phyloP scores from a whole-genome alignment of 2,329 filamentous ascomycete genomes.

The Nannizziopsis arthrosporioides region DNA sequence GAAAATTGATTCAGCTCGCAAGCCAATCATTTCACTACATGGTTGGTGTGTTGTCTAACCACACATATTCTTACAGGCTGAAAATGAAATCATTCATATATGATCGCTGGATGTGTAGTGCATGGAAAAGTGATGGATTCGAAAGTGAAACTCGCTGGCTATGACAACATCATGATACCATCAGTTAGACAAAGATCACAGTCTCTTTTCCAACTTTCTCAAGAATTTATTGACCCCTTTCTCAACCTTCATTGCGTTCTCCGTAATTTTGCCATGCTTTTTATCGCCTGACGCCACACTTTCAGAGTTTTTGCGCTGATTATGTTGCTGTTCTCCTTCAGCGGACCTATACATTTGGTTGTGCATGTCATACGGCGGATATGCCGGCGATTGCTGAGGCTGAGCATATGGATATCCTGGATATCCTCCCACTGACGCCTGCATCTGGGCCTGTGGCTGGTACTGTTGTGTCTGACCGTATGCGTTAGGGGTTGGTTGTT shows the following conservation, averaged over 20 bases:
- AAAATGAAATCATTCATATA: no score
- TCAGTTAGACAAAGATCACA: slow-evolving; percentile 1
- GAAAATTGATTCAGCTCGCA: no score
- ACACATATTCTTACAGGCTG: no score
- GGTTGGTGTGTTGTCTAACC: no score
- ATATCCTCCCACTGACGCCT: slow-evolving; percentile 28
- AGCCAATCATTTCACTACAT: no score
- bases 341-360: slow-evolving; percentile 38
- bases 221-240: slow-evolving; percentile 27
- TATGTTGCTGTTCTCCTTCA: slow-evolving; percentile 30
- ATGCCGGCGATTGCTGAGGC: slow-evolving; percentile 17
- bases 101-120: no score
- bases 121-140: background rate
- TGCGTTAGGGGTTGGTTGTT: slow-evolving; percentile 23
- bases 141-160: background rate
- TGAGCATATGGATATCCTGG: slow-evolving; percentile 35
- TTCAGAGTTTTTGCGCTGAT: slow-evolving; percentile 25
- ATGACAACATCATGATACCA: background rate
- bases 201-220: slow-evolving; percentile 27
- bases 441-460: background rate
- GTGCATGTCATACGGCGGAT: slow-evolving; percentile 33
- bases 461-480: slow-evolving; percentile 28
- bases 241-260: slow-evolving; percentile 23
- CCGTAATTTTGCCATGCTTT: slow-evolving; percentile 18
- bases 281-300: slow-evolving; percentile 10